phyloP scores from a whole-genome alignment of 2,329 filamentous ascomycete genomes.

The Dothistroma septosporum region DNA sequence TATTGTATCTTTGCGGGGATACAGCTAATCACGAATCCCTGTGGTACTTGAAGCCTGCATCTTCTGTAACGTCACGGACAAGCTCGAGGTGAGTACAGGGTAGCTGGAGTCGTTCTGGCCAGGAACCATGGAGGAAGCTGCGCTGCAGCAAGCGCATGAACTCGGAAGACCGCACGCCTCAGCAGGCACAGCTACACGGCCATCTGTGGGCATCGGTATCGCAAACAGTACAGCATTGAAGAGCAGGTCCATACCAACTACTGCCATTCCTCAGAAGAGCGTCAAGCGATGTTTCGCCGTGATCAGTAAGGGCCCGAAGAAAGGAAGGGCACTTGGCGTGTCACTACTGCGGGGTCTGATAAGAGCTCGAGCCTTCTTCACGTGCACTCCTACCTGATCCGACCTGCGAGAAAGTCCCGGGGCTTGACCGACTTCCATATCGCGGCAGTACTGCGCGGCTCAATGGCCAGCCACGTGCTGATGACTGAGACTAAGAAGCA shows the following conservation, averaged over 20 bases:
- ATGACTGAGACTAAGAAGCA: background rate
- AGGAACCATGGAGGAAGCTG: background rate
- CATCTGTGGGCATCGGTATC: no score
- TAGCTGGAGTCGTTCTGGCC: background rate
- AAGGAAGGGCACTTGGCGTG: background rate
- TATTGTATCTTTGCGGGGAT: conserved; percentile 9
- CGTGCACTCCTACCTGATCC: background rate
- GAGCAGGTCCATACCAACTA: background rate
- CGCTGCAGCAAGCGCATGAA: background rate
- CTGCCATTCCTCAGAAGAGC: background rate
- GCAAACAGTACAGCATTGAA: background rate
- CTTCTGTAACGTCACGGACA: conserved; percentile 7
- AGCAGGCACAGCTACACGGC: background rate
- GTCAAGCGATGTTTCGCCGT: background rate
- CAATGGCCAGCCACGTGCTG: background rate
- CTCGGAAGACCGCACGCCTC: background rate
- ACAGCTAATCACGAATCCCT: conserved; percentile 5
- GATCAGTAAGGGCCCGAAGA: background rate
- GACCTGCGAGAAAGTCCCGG: background rate
- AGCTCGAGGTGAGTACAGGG: background rate
- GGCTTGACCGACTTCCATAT: background rate
- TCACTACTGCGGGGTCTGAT: background rate
- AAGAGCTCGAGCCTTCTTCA: background rate
- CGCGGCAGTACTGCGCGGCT: background rate
- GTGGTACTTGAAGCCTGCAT: background rate